These are phyloP conservation scores for Diaporthe sp. DNA, from an alignment of 2,329 filamentous ascomycete species.

Conservation along the genomic window DNA sequence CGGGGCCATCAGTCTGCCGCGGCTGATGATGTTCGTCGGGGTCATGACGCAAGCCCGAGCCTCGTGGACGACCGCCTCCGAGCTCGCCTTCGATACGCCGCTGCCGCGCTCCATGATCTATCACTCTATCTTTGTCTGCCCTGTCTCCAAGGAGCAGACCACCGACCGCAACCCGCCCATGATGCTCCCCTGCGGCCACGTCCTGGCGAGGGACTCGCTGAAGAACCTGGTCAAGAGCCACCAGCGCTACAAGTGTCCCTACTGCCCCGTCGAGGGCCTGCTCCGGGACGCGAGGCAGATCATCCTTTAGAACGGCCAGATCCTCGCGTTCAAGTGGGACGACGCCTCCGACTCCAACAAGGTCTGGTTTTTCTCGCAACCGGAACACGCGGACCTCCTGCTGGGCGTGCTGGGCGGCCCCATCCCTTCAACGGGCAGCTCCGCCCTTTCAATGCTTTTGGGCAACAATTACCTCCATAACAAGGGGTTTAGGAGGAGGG, in stretches of 20 bases:
- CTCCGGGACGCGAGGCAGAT: constrained; percentile 83
- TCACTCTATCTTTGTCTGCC: constrained; percentile 98
- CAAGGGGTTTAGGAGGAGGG: not conserved
- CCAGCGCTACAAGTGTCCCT: constrained; percentile 91
- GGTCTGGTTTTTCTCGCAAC: not conserved
- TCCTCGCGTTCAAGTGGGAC: not conserved
- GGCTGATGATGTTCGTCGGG: constrained; percentile 87
- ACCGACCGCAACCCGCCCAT: constrained; percentile 95
- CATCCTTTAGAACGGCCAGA: constrained; percentile 63
- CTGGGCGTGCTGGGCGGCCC: not conserved
- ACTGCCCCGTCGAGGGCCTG: constrained; percentile 89
- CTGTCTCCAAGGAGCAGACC: constrained; percentile 95
- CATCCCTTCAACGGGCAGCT: not conserved
- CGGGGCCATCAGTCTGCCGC: constrained; percentile 90
- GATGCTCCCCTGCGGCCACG: constrained; percentile 97
- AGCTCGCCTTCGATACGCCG: constrained; percentile 84
- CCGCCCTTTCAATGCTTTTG: not conserved
- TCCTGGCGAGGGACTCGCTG: constrained; percentile 88
- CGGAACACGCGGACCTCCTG: not conserved
- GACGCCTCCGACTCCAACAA: not conserved
- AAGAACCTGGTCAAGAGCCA: constrained; percentile 81
- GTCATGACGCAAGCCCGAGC: constrained; percentile 92
- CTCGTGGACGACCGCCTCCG: constrained; percentile 93
- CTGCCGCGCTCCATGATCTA: constrained; percentile 77
- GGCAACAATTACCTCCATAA: no score